Percentiles rank a stretch among this genome's conserved stretches.
phyloP scores from a whole-genome alignment of 345 rosid species.

The Eucalyptus tenuipes region DNA sequence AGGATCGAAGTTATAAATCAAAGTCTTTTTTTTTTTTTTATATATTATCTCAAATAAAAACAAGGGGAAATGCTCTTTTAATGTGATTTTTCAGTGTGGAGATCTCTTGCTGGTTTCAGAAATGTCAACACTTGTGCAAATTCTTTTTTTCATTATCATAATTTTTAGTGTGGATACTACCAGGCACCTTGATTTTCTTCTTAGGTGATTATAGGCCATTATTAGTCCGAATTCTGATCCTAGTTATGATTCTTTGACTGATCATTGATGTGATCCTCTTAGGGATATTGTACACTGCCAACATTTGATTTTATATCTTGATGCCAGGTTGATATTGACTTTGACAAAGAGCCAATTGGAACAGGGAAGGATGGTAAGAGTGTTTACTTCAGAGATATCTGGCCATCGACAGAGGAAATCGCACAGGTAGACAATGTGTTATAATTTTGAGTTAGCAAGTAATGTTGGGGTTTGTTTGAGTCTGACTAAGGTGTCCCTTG shows the following conservation, averaged over 20 bases:
- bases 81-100: background rate
- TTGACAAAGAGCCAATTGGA: slow-evolving; percentile 91
- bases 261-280: background rate
- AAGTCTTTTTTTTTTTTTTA: background rate
- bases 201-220: background rate
- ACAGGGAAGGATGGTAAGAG: slow-evolving; percentile 70
- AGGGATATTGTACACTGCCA: background rate
- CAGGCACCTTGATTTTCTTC: background rate
- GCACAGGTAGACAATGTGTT: slow-evolving; percentile 49
- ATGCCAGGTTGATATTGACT: slow-evolving; percentile 87
- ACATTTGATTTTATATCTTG: background rate
- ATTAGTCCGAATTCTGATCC: background rate
- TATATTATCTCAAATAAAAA: background rate
- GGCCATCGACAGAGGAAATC: slow-evolving; percentile 90
- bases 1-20: background rate
- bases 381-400: slow-evolving; percentile 78
- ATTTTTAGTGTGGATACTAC: background rate
- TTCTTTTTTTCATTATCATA: background rate
- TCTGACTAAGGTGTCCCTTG: background rate
- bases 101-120: background rate
- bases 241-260: background rate
- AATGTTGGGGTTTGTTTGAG: background rate
- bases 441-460: background rate
- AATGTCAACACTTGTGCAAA: background rate
- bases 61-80: background rate